phyloP scores from a whole-genome alignment of 768 basidiomycete species.

The Lactarius tabidus region DNA sequence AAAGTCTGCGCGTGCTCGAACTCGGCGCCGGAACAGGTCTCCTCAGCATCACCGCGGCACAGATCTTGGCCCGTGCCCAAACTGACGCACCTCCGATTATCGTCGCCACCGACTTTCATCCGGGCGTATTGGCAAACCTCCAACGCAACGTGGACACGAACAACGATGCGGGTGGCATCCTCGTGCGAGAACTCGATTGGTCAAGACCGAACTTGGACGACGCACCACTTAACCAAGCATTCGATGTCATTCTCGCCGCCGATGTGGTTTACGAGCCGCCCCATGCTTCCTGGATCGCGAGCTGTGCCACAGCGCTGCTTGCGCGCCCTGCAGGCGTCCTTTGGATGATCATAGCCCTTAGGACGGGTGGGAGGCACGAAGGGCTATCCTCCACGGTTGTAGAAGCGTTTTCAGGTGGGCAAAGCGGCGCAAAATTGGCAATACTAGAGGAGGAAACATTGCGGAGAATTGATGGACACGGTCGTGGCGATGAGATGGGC shows the following conservation, averaged over 20 bases:
- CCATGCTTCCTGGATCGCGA: conserved; percentile 66
- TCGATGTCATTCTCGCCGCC: conserved; percentile 72
- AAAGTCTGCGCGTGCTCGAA: conserved; percentile 49
- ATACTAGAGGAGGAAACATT: conserved; percentile 48
- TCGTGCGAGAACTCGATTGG: conserved; percentile 64
- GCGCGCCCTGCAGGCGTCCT: conserved; percentile 45
- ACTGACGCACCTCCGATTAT: conserved; percentile 34
- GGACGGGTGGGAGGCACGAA: conserved; percentile 61
- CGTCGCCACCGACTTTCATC: conserved; percentile 75
- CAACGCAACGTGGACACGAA: conserved; percentile 55
- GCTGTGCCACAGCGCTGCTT: conserved; percentile 54
- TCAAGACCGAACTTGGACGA: conserved; percentile 37
- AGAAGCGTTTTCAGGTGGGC: conserved; percentile 42
- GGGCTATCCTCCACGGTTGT: conserved; percentile 56
- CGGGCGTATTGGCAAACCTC: conserved; percentile 69
- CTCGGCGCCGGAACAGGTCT: conserved; percentile 85
- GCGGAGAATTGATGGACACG: conserved; percentile 49
- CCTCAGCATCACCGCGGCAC: conserved; percentile 65
- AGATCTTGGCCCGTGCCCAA: conserved; percentile 35
- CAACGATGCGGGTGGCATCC: conserved; percentile 35
- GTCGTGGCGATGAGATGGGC: conserved; percentile 64
- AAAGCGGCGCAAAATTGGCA: conserved; percentile 34
- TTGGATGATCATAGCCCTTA: conserved; percentile 68
- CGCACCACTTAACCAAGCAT: conserved; percentile 39
- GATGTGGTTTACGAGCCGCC: conserved; percentile 73